Evolutionary conservation across 1,139 yeast species (phyloP).

Genomic region (Suhomyces taliae): DNA sequence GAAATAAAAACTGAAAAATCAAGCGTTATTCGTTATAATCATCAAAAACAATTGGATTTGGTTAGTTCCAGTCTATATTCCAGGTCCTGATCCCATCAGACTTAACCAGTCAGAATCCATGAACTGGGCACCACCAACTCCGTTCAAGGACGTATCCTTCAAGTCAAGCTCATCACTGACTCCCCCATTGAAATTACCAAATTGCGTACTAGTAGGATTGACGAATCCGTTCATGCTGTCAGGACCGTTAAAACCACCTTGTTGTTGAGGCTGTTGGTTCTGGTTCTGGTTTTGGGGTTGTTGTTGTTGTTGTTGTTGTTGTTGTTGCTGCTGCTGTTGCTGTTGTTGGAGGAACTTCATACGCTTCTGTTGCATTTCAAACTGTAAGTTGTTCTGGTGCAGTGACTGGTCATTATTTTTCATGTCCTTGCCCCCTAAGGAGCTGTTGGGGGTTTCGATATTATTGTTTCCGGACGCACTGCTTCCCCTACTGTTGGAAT

Average conservation of each 20-base stretch:
- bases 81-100: constrained; percentile 38
- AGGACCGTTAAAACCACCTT: neutral
- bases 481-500: constrained; percentile 6
- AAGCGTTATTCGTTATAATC: too few species aligned
- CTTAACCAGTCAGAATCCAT: constrained; percentile 34
- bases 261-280: neutral
- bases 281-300: constrained; percentile 1
- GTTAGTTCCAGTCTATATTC: constrained; percentile 15
- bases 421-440: neutral
- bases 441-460: constrained; percentile 3
- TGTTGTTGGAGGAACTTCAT: constrained; percentile 17
- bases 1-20: too few species aligned
- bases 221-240: neutral
- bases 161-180: constrained; percentile 4
- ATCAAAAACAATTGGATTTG: neutral
- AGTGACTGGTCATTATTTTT: neutral
- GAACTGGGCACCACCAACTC: constrained; percentile 13
- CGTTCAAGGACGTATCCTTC: constrained; percentile 5
- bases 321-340: constrained; percentile 7
- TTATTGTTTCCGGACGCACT: neutral
- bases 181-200: neutral
- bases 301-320: constrained; percentile 1
- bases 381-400: constrained; percentile 15
- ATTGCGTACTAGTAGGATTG: neutral
- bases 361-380: constrained; percentile 17